phyloP scores from a whole-genome alignment of 257 asterid genomes.

The Echites panduratus region DNA sequence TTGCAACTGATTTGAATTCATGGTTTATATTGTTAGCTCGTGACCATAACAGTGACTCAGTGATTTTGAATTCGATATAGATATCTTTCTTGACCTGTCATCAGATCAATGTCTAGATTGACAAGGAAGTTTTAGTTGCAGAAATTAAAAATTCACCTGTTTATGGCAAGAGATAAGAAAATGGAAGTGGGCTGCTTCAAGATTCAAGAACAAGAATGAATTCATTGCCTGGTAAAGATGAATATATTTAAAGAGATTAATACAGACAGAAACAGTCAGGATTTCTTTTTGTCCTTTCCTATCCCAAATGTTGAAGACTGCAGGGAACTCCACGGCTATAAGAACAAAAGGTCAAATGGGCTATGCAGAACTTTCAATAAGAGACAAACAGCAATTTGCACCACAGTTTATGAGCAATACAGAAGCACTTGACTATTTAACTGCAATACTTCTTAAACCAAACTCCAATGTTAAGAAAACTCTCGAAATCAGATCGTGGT shows the following conservation, averaged over 20 bases:
- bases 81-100: too few relatives aligned
- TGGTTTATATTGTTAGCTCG: too few relatives aligned
- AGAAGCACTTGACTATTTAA: conserved; percentile 12
- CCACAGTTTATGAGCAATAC: background rate
- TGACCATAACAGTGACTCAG: too few relatives aligned
- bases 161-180: background rate
- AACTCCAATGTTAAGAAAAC: conserved; percentile 75
- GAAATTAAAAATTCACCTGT: background rate
- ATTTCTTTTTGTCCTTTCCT: background rate
- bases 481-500: conserved; percentile 83
- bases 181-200: background rate
- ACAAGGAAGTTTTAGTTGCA: too few relatives aligned
- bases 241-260: background rate
- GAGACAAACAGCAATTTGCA: background rate
- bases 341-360: too few relatives aligned
- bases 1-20: too few relatives aligned
- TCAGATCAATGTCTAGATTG: too few relatives aligned
- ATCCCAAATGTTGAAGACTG: background rate
- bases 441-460: conserved; percentile 87
- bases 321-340: background rate
- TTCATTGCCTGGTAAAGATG: background rate
- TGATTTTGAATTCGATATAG: too few relatives aligned
- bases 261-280: background rate
- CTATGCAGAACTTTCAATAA: too few relatives aligned
- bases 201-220: background rate